Evolutionary conservation across 306 rosid genomes (phyloP).

Genomic region (Rosa lucieae): DNA sequence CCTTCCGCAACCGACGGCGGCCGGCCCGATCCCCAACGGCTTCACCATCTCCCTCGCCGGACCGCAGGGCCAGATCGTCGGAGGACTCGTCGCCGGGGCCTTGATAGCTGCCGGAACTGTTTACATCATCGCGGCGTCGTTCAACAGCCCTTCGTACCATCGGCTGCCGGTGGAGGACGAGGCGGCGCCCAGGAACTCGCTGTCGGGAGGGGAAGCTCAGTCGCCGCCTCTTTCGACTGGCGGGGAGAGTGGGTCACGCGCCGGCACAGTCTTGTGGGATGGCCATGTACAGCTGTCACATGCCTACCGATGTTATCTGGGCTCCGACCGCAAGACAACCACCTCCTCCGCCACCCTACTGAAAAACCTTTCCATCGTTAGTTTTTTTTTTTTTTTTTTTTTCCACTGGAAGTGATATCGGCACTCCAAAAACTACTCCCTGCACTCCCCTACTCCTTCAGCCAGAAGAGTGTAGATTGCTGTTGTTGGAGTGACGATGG

Average conservation of each 20-base stretch:
- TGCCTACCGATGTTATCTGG: constrained; percentile 82
- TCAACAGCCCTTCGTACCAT: constrained; percentile 70
- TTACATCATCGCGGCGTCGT: constrained; percentile 65
- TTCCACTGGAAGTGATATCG: background rate
- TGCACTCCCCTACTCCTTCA: background rate
- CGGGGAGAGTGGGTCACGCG: constrained; percentile 52
- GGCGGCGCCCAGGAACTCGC: constrained; percentile 23
- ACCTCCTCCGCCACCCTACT: constrained; percentile 66
- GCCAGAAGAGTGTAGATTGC: background rate
- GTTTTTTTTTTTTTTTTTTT: background rate
- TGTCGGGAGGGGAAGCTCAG: constrained; percentile 41
- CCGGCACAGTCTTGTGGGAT: constrained; percentile 63
- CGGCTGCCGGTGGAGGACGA: constrained; percentile 71
- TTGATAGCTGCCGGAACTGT: constrained; percentile 74
- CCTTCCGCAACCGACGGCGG: constrained; percentile 34
- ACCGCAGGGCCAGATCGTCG: constrained; percentile 94
- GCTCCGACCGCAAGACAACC: constrained; percentile 69
- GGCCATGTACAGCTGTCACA: constrained; percentile 69
- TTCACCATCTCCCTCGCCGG: constrained; percentile 88
- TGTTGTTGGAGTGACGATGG: background rate
- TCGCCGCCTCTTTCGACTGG: constrained; percentile 50
- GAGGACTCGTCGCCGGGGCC: constrained; percentile 68
- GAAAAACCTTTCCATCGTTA: constrained; percentile 6
- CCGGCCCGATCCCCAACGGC: constrained; percentile 40
- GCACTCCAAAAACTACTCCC: background rate